A percentile compares a stretch with the other conserved stretches of the same genome.
phyloP scores from a whole-genome alignment of 257 asterid species.

The Asclepias syriaca region DNA sequence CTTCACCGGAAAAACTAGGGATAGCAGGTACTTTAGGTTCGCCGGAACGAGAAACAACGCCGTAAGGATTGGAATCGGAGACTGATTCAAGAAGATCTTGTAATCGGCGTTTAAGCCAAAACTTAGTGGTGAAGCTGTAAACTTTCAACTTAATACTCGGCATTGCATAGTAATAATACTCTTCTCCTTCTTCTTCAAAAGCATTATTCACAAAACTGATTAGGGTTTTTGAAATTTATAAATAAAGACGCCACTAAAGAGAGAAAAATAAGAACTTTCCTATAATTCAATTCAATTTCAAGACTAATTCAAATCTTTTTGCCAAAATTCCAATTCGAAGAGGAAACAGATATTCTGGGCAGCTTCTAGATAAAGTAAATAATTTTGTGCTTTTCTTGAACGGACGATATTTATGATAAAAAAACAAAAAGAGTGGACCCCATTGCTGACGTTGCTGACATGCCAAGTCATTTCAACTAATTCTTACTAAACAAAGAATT shows the following conservation, averaged over 20 bases:
- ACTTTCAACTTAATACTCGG: constrained; percentile 60
- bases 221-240: constrained; percentile 4
- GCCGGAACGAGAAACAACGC: constrained; percentile 59
- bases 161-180: constrained; percentile 29
- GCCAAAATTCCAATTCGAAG: neutral
- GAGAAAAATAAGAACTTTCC: neutral
- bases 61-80: constrained; percentile 18
- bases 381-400: neutral
- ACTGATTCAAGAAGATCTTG: constrained; percentile 36
- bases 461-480: too few species aligned
- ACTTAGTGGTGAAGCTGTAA: constrained; percentile 61
- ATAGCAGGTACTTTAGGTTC: constrained; percentile 51
- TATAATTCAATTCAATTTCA: neutral
- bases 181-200: neutral
- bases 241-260: neutral
- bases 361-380: neutral
- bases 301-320: constrained; percentile 4
- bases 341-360: neutral
- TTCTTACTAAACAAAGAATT: too few species aligned
- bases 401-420: neutral
- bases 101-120: constrained; percentile 58
- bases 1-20: constrained; percentile 56
- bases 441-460: too few species aligned
- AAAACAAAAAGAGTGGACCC: too few species aligned
- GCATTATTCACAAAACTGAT: neutral